Base-by-base conservation (phyloP, 257 asterid genomes). In the Schizonepeta tenuifolia region DNA sequence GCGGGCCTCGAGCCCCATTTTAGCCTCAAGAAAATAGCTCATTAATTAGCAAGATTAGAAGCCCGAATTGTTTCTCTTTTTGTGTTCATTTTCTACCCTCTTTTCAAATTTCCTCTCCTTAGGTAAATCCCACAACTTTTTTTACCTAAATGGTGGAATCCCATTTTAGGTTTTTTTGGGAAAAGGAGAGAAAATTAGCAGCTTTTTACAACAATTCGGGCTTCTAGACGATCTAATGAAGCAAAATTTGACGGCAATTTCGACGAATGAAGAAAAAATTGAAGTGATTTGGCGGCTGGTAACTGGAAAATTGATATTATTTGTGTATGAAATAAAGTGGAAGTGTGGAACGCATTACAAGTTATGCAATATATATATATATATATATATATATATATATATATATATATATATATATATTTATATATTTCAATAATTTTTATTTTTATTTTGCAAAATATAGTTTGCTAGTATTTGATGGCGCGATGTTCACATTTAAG, bases 111-210 rank as follows among this genome's bases (percentile, higher is more conserved):
- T 65, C 21, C 73, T 72, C 72, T 76, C 81, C 76, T 73, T 35
- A 14, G 43, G 26, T 43, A 36, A 38, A 72, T 63, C 75, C 84
- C 73, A 70, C 4, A 31, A 15, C 55, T 76, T 79, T 77, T 77
- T 77, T 67, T 62, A 68, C 81, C 83, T 66, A 75, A 74, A 35
- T 64, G 87, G 80, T 49, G 66, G 38, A 38, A 72, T 54, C 28
- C 78, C 71, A 72, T 75, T 58, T 31, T 46, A 33, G 79, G 78
- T 71, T 83, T 80, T 79, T 68, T 31, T 41, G 74, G 83, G 65
- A 13, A 58, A 67, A 65, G 71, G 85, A 71, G 69, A 65, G 75
- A 56, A 21, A 21, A 33, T 36, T 22, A 7, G 64, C 49, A 67
- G 47, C 54, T 69, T 69, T 67, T 61, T 57, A 44, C 9, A 11